These are phyloP conservation scores for Prunus mongolica DNA, from an alignment of 306 rosid species.

Conservation along the genomic window DNA sequence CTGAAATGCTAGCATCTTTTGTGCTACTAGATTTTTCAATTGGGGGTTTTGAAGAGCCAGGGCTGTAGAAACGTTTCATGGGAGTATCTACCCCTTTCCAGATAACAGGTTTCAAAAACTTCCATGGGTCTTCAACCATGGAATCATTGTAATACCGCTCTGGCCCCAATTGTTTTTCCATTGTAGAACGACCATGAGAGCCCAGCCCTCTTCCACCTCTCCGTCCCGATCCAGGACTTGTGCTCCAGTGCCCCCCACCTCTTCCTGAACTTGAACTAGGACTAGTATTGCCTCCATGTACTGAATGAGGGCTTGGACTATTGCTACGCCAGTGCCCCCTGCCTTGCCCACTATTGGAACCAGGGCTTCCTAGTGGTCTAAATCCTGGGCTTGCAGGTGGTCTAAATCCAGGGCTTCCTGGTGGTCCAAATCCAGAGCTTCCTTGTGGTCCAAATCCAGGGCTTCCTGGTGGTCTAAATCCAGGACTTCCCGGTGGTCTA, in stretches of 20 bases:
- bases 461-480: not conserved
- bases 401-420: not conserved
- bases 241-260: slow-evolving; percentile 41
- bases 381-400: not conserved
- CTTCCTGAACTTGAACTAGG: slow-evolving; percentile 40
- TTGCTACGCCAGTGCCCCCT: slow-evolving; percentile 29
- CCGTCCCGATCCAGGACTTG: slow-evolving; percentile 41
- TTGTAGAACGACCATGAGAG: slow-evolving; percentile 33
- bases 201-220: slow-evolving; percentile 48
- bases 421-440: slow-evolving; percentile 9
- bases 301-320: slow-evolving; percentile 42
- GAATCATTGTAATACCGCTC: slow-evolving; percentile 49
- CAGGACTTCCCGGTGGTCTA: not conserved
- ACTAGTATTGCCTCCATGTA: slow-evolving; percentile 38
- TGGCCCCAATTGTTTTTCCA: slow-evolving; percentile 21
- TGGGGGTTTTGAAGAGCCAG: slow-evolving; percentile 32
- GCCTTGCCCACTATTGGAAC: slow-evolving; percentile 34
- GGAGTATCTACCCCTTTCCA: slow-evolving; percentile 33
- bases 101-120: slow-evolving; percentile 45
- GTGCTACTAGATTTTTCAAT: slow-evolving; percentile 27
- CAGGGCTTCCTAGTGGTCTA: slow-evolving; percentile 22
- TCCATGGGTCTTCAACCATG: slow-evolving; percentile 96
- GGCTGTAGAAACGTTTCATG: slow-evolving; percentile 2
- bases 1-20: slow-evolving; percentile 33
- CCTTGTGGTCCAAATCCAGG: slow-evolving; percentile 26